Percentiles rank a stretch among this genome's conserved stretches.
Conservation (phyloP, 352 stramenopile genomes). For the Phytophthora pluvialis region DNA sequence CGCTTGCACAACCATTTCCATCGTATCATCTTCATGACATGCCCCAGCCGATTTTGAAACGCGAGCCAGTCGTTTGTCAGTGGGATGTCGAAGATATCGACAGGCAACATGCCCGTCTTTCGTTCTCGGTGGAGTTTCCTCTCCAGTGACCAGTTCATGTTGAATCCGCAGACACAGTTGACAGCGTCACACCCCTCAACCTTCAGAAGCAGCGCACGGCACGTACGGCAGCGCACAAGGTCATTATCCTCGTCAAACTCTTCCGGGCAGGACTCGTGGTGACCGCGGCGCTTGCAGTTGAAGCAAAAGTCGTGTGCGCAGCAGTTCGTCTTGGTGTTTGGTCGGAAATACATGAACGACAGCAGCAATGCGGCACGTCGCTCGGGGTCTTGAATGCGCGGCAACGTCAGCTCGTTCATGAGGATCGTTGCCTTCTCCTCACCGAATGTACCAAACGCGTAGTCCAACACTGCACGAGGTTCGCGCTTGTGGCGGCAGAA, state of each 20-base stretch:
- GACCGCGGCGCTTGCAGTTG: slow-evolving; percentile 50
- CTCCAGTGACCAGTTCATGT: slow-evolving; percentile 50
- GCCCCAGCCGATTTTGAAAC: background rate
- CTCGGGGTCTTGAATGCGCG: slow-evolving; percentile 44
- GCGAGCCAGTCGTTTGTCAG: slow-evolving; percentile 17
- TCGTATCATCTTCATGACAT: slow-evolving; percentile 14
- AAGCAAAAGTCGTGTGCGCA: slow-evolving; percentile 56
- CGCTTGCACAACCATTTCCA: slow-evolving; percentile 13
- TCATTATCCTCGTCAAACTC: slow-evolving; percentile 31
- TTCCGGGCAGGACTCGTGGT: slow-evolving; percentile 38
- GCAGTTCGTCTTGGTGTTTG: slow-evolving; percentile 43
- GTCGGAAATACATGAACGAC: slow-evolving; percentile 39
- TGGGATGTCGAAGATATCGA: slow-evolving; percentile 39
- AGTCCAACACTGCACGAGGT: slow-evolving; percentile 27
- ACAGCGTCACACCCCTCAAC: slow-evolving; percentile 59
- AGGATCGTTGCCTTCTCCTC: slow-evolving; percentile 16
- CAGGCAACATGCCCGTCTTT: slow-evolving; percentile 29
- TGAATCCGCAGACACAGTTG: slow-evolving; percentile 51
- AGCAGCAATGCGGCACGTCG: slow-evolving; percentile 49
- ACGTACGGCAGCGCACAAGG: slow-evolving; percentile 52
- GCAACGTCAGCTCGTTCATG: slow-evolving; percentile 23
- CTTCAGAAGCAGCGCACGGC: slow-evolving; percentile 52
- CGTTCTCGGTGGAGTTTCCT: slow-evolving; percentile 13
- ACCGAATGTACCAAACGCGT: slow-evolving; percentile 26
- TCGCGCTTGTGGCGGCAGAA: slow-evolving; percentile 35